Evolutionary conservation across 106 monocot genomes (phyloP).

Genomic region (Triglochin maritima): DNA sequence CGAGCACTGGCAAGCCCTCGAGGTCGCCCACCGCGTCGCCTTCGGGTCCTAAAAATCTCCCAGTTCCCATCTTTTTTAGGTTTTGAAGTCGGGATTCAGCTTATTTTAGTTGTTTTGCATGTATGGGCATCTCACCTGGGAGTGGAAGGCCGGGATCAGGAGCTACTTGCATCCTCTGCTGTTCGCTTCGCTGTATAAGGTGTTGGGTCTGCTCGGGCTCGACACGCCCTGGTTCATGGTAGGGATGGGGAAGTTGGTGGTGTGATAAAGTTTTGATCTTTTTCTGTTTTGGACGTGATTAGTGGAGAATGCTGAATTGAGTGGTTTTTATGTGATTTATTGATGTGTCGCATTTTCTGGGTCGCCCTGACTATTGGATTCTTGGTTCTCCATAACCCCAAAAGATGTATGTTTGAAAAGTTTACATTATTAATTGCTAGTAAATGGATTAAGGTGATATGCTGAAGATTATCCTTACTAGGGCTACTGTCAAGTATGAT

Average conservation of each 20-base stretch:
- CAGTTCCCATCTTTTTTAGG: neutral
- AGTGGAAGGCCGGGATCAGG: slow-evolving; percentile 75
- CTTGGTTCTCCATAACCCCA: too few species aligned
- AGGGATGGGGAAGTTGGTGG: neutral
- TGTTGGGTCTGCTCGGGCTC: slow-evolving; percentile 47
- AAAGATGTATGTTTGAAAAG: too few species aligned
- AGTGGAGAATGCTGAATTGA: too few species aligned
- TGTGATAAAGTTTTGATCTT: neutral
- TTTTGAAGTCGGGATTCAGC: neutral
- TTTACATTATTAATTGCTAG: too few species aligned
- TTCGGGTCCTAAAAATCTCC: slow-evolving; percentile 42
- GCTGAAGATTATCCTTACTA: too few species aligned
- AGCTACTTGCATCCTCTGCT: slow-evolving; percentile 81
- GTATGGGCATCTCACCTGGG: slow-evolving; percentile 95
- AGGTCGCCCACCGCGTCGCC: slow-evolving; percentile 77
- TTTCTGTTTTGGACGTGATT: neutral
- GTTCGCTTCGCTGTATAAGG: slow-evolving; percentile 59
- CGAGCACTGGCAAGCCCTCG: slow-evolving; percentile 92
- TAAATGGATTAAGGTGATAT: too few species aligned
- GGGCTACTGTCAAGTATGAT: too few species aligned
- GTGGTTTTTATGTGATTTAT: too few species aligned
- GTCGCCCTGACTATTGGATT: too few species aligned
- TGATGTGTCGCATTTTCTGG: too few species aligned
- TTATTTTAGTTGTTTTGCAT: slow-evolving; percentile 16
- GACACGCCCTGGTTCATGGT: slow-evolving; percentile 86